A percentile compares a stretch with the other conserved stretches of the same genome.
These are phyloP conservation scores for Apiospora saccharicola DNA, from an alignment of 2,329 filamentous ascomycete species.

Conservation along the genomic window DNA sequence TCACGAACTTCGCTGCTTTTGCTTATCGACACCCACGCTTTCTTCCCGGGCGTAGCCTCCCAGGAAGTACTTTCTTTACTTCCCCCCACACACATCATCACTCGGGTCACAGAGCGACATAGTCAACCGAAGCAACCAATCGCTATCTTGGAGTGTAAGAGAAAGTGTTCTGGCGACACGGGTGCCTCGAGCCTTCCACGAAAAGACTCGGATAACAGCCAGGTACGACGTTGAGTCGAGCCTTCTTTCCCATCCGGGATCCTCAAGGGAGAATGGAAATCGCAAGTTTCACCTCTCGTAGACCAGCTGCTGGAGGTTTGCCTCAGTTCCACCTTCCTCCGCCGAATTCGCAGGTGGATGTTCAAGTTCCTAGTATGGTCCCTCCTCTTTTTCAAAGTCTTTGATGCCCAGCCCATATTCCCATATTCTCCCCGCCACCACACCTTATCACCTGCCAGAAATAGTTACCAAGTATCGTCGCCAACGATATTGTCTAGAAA, in stretches of 20 bases:
- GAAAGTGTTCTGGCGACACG: not conserved
- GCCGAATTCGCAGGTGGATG: conserved; percentile 44
- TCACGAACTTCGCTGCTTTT: not conserved
- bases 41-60: not conserved
- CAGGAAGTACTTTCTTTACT: not conserved
- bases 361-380: conserved; percentile 45
- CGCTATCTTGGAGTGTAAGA: not conserved
- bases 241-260: conserved; percentile 26
- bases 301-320: conserved; percentile 73
- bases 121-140: not conserved
- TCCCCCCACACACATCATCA: not conserved
- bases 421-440: conserved; percentile 21
- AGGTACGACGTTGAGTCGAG: conserved; percentile 12
- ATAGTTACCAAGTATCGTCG: conserved; percentile 1
- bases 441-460: conserved; percentile 16
- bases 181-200: conserved; percentile 20
- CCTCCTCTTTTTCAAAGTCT: not conserved
- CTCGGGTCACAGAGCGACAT: not conserved
- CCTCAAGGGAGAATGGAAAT: conserved; percentile 37
- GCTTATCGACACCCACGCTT: not conserved
- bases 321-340: conserved; percentile 51
- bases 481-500: conserved; percentile 2
- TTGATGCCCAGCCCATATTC: not conserved
- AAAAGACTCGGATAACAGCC: conserved; percentile 10
- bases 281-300: conserved; percentile 71